Conservation (phyloP, 257 asterid species). For the Phtheirospermum japonicum region DNA sequence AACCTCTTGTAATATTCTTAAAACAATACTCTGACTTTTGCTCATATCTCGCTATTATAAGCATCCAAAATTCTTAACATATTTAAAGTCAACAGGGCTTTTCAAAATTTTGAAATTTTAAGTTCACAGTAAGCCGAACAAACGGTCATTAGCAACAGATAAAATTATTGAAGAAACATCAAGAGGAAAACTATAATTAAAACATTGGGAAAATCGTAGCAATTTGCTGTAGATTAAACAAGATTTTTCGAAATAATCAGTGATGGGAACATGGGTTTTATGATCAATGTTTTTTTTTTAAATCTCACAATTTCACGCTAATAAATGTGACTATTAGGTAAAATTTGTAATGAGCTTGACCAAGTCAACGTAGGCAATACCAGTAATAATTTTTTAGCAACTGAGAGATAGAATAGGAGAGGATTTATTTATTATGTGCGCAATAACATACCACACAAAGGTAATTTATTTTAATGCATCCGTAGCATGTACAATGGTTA, state of each 20-base stretch:
- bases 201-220: conserved; percentile 17
- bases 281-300: conserved; percentile 5
- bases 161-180: not conserved
- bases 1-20: conserved; percentile 20
- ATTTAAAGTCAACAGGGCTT: not conserved
- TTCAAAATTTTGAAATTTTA: conserved; percentile 28
- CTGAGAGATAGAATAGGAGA: too few species aligned
- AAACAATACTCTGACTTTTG: conserved; percentile 26
- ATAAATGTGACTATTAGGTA: too few species aligned
- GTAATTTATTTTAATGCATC: too few species aligned
- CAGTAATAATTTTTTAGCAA: too few species aligned
- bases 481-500: too few species aligned
- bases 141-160: conserved; percentile 33
- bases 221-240: conserved; percentile 13
- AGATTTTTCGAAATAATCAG: conserved; percentile 25
- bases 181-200: not conserved
- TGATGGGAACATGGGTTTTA: conserved; percentile 10
- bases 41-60: not conserved
- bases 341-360: too few species aligned
- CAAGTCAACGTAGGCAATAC: too few species aligned
- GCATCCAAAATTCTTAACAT: not conserved
- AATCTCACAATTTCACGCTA: too few species aligned
- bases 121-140: conserved; percentile 13
- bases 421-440: too few species aligned
- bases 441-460: too few species aligned